phyloP scores from a whole-genome alignment of 805 yeast genomes.

The Kregervanrija fluxuum region DNA sequence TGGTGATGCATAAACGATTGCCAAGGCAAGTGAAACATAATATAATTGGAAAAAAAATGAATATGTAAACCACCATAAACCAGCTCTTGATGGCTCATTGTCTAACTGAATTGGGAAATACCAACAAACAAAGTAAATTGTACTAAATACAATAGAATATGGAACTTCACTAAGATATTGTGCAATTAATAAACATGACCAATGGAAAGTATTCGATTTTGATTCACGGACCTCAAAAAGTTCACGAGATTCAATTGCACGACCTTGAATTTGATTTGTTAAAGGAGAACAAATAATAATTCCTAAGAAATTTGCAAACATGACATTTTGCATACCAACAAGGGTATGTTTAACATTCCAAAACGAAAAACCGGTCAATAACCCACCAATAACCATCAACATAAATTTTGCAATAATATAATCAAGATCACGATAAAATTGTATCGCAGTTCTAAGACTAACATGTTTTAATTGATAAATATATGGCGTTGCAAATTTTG shows the following conservation, averaged over 20 bases:
- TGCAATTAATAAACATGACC: constrained; percentile 52
- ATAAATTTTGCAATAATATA: constrained; percentile 44
- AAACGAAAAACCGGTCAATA: constrained; percentile 52
- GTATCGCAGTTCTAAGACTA: constrained; percentile 30
- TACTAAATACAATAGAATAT: constrained; percentile 41
- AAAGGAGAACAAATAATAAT: constrained; percentile 52
- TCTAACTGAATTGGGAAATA: constrained; percentile 31
- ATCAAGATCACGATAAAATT: constrained; percentile 41
- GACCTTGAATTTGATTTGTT: constrained; percentile 57
- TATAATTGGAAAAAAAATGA: constrained; percentile 37
- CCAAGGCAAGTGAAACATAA: constrained; percentile 43
- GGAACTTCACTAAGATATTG: constrained; percentile 58
- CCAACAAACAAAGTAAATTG: constrained; percentile 38
- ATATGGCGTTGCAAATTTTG: constrained; percentile 41
- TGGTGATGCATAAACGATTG: constrained; percentile 51
- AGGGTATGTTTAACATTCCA: constrained; percentile 46
- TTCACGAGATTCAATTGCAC: constrained; percentile 54
- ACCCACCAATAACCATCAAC: constrained; percentile 32
- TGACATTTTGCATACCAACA: constrained; percentile 52
- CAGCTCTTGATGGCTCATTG: constrained; percentile 35
- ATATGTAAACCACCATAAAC: constrained; percentile 35
- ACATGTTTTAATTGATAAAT: constrained; percentile 30
- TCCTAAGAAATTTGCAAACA: constrained; percentile 46
- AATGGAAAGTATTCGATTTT: constrained; percentile 65
- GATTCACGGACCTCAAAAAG: constrained; percentile 66